phyloP scores from a whole-genome alignment of 2,329 filamentous ascomycete genomes.

The Penicillium nordicum region DNA sequence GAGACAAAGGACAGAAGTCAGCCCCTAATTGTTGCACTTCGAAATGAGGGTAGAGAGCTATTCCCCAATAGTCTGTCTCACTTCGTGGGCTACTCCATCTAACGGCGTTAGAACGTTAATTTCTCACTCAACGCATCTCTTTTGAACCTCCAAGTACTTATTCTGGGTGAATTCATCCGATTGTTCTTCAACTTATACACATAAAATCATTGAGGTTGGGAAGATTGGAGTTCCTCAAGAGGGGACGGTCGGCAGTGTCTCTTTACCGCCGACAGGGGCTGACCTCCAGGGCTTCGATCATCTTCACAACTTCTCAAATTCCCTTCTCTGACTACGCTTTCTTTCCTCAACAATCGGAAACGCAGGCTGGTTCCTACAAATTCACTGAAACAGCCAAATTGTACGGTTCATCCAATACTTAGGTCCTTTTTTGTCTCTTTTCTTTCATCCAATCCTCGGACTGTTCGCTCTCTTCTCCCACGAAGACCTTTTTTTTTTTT shows the following conservation, averaged over 20 bases:
- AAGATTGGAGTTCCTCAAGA: slow-evolving; percentile 6
- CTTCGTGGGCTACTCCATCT: not conserved
- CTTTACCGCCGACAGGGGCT: slow-evolving; percentile 27
- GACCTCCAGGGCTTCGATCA: slow-evolving; percentile 6
- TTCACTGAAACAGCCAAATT: not conserved
- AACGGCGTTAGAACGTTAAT: not conserved
- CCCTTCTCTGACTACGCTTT: slow-evolving; percentile 17
- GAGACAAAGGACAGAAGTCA: slow-evolving; percentile 3
- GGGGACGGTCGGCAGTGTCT: slow-evolving; percentile 20
- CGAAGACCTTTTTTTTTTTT: slow-evolving; percentile 6
- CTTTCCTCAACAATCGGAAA: slow-evolving; percentile 19
- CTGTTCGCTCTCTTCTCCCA: not conserved
- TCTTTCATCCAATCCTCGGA: slow-evolving; percentile 8
- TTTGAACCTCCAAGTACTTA: not conserved
- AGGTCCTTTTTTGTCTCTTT: slow-evolving; percentile 1
- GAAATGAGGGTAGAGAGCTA: slow-evolving; percentile 3
- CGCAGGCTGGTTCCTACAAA: slow-evolving; percentile 24
- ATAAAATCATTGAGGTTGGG: not conserved
- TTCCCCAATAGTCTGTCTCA: slow-evolving; percentile 1
- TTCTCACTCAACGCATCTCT: not conserved
- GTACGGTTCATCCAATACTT: not conserved
- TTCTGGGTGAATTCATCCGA: not conserved
- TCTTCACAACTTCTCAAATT: slow-evolving; percentile 15
- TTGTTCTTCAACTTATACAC: not conserved
- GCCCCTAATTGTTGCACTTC: slow-evolving; percentile 5